Percentiles rank a stretch among this genome's conserved stretches.
These are phyloP conservation scores for Solanum aculeatissimum DNA, from an alignment of 305 asterid genomes.

Conservation along the genomic window DNA sequence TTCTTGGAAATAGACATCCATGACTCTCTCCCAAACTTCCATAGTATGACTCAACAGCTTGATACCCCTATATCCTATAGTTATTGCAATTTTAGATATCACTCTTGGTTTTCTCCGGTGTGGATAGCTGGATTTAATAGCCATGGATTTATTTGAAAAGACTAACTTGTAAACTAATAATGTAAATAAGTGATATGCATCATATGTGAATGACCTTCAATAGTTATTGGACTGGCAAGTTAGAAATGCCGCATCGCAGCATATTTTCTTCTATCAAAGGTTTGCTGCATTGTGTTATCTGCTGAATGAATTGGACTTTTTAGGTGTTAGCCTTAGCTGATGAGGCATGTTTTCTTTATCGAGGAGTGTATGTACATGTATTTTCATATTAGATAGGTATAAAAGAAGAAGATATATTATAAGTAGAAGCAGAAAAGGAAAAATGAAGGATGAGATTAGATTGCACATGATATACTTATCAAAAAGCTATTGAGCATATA, in stretches of 20 bases:
- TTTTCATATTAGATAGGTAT: background rate
- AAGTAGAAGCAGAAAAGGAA: background rate
- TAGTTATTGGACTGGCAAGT: background rate
- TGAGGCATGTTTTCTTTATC: background rate
- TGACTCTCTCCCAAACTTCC: too few relatives aligned
- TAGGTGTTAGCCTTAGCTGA: background rate
- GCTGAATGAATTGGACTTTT: background rate
- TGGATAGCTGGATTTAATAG: background rate
- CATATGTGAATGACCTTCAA: background rate
- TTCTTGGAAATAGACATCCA: too few relatives aligned
- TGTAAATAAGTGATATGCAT: background rate
- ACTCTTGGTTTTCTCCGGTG: background rate
- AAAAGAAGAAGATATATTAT: background rate
- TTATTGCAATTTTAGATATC: too few relatives aligned
- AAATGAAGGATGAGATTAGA: background rate
- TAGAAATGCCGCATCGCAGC: background rate
- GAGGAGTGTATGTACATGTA: background rate
- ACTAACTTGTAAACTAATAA: background rate
- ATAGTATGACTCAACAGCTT: too few relatives aligned
- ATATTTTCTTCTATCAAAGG: background rate
- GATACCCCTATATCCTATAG: too few relatives aligned
- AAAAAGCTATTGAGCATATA: background rate
- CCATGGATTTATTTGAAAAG: background rate
- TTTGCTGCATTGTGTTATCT: background rate
- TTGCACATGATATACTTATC: background rate